Evolutionary conservation across 2,329 filamentous ascomycete genomes (phyloP).

Genomic region (Aspergillus tubingensis): DNA sequence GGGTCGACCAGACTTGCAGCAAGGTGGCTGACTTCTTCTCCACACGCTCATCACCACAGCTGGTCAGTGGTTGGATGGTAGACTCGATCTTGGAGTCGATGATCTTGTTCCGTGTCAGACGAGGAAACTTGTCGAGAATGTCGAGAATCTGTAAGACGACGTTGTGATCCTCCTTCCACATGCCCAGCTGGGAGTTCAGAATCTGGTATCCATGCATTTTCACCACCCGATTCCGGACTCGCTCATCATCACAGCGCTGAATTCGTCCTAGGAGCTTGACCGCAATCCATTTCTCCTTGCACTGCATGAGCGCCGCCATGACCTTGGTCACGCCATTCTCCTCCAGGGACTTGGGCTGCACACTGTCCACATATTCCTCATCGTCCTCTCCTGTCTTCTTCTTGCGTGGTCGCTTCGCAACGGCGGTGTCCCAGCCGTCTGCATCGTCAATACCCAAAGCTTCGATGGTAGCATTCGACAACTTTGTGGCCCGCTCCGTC

Average conservation of each 20-base stretch:
- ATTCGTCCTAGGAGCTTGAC: conserved; percentile 91
- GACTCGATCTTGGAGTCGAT: conserved; percentile 92
- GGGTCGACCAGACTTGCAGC: conserved; percentile 81
- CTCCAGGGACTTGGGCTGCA: conserved; percentile 75
- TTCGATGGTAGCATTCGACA: conserved; percentile 86
- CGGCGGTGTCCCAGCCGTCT: conserved; percentile 87
- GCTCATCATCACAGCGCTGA: conserved; percentile 81
- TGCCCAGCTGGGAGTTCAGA: conserved; percentile 79
- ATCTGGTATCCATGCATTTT: conserved; percentile 98
- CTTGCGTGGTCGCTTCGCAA: conserved; percentile 86
- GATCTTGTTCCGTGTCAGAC: conserved; percentile 95
- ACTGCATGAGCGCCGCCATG: conserved; percentile 95
- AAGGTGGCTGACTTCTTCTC: conserved; percentile 69
- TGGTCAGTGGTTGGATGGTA: conserved; percentile 68
- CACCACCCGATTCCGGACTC: conserved; percentile 82
- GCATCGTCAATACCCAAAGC: conserved; percentile 92
- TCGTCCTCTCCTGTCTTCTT: conserved; percentile 91
- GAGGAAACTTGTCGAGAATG: conserved; percentile 84
- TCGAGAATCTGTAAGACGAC: conserved; percentile 86
- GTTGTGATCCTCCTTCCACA: conserved; percentile 87
- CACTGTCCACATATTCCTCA: conserved; percentile 90
- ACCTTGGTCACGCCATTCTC: conserved; percentile 87
- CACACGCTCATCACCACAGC: conserved; percentile 73
- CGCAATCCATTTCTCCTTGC: conserved; percentile 99
- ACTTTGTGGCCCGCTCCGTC: conserved; percentile 89